phyloP scores from a whole-genome alignment of 164 flowering plant genomes.

The Houttuynia cordata region DNA sequence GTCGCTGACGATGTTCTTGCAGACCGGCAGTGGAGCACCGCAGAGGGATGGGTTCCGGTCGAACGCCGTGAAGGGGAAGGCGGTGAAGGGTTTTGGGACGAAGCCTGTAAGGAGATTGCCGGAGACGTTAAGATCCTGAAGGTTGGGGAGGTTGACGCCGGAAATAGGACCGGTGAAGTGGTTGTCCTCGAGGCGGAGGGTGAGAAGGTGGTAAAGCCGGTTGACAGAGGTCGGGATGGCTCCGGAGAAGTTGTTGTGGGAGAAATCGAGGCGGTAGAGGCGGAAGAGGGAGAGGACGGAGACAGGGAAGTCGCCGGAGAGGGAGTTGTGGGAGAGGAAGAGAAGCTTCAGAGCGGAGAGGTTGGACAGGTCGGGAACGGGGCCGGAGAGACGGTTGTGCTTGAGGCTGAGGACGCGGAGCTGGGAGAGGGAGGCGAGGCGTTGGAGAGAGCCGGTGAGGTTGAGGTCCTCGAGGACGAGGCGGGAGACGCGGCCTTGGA shows the following conservation, averaged over 20 bases:
- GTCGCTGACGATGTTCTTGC: constrained; percentile 19
- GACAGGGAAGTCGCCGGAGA: constrained; percentile 51
- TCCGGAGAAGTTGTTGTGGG: constrained; percentile 57
- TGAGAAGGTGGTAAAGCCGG: constrained; percentile 45
- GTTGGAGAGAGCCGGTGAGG: constrained; percentile 29
- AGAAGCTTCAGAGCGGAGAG: constrained; percentile 51
- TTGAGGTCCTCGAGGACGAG: constrained; percentile 55
- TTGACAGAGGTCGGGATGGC: constrained; percentile 34
- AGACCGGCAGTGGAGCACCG: constrained; percentile 46
- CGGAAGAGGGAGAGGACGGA: constrained; percentile 27
- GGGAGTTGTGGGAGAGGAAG: constrained; percentile 49
- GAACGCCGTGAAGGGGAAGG: constrained; percentile 50
- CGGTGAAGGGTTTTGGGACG: constrained; percentile 45
- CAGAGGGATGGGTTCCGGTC: constrained; percentile 36
- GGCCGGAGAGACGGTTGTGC: constrained; percentile 37
- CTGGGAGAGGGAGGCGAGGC: constrained; percentile 33
- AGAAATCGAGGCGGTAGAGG: constrained; percentile 75
- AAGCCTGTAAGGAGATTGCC: constrained; percentile 49
- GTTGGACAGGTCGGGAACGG: constrained; percentile 51
- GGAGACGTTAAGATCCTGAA: constrained; percentile 69
- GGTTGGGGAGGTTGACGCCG: constrained; percentile 23
- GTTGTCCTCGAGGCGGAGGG: constrained; percentile 65
- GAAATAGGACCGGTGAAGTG: constrained; percentile 44
- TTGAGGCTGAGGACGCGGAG: constrained; percentile 66
- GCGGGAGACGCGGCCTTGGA: constrained; percentile 41